Base-by-base conservation (phyloP, 306 rosid species). In the Quercus aquifolioides region DNA sequence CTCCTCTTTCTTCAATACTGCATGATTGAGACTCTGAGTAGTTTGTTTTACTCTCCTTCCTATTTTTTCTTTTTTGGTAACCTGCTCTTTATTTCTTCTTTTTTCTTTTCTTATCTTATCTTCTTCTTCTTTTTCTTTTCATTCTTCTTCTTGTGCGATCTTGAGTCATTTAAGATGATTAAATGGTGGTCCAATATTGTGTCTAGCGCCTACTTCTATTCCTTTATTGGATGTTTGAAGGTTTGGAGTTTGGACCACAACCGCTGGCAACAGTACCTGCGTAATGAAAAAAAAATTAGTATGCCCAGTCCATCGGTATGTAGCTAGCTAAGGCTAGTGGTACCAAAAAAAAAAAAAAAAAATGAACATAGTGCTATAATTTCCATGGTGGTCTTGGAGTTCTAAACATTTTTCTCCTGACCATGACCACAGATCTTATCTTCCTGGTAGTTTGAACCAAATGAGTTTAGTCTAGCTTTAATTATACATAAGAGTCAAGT, bases 191-290 rank as follows among this genome's bases (percentile, higher is more conserved):
- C 87, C 92, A 76, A 64, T 17, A 9, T 31, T 62, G 31, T 74
- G 75, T 21, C 80, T 70, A 76, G 74, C 84, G 55, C 41, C 84
- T 73, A n/a, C 69, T 65, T 65, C 73, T 74, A 19, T 46, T 75
- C 21, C 62, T 64, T 63, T 68, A 70, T 82, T 79, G 49, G 77
- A 77, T 79, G 73, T 46, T 76, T 71, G 41, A 64, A 63, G 79
- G 55, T 58, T 72, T 84, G 92, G 88, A 84, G 58, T 54, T 72
- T 84, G 92, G 90, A 86, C 87, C 92, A 84, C 87, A 82, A 31
- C 30, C 74, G 43, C 76, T 73, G 17, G 57, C 81, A 74, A 74
- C 71, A 69, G 52, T 74, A 41, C 46, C 52, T 35, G 38, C 26
- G 80, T 35, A 38, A 65, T 49, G 18, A 43, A 1, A 55, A 33